Evolutionary conservation across 306 rosid species (phyloP).

Genomic region (Oemleria cerasiformis): DNA sequence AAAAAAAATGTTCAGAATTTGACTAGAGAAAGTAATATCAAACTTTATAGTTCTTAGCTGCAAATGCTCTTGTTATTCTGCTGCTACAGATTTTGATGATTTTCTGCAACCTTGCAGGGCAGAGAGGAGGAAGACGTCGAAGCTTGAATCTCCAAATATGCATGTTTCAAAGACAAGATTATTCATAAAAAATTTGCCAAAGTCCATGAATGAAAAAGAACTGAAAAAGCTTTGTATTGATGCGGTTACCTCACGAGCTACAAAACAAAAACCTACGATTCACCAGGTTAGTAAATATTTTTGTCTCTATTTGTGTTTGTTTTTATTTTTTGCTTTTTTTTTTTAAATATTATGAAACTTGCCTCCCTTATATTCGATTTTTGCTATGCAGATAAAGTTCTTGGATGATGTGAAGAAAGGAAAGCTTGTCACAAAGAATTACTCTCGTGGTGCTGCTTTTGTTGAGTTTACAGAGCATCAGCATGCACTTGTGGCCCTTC

Average conservation of each 20-base stretch:
- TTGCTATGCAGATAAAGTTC: slow-evolving; percentile 63
- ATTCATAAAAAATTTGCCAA: slow-evolving; percentile 73
- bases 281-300: slow-evolving; percentile 56
- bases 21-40: not conserved
- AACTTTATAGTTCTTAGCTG: not conserved
- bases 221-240: slow-evolving; percentile 80
- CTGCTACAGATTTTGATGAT: slow-evolving; percentile 9
- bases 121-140: slow-evolving; percentile 65
- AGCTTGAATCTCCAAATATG: slow-evolving; percentile 95
- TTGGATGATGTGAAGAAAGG: slow-evolving; percentile 82
- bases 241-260: slow-evolving; percentile 85
- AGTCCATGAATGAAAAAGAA: slow-evolving; percentile 74
- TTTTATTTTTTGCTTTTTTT: not conserved
- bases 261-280: slow-evolving; percentile 81
- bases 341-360: not conserved
- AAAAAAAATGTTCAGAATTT: not conserved
- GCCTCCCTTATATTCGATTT: not conserved
- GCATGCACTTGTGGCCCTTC: slow-evolving; percentile 91
- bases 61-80: slow-evolving; percentile 10
- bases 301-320: slow-evolving; percentile 8
- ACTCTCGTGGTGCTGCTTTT: slow-evolving; percentile 92
- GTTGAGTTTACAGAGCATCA: slow-evolving; percentile 93
- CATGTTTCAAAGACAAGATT: slow-evolving; percentile 88
- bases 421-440: slow-evolving; percentile 44
- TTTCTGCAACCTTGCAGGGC: slow-evolving; percentile 39